Evolutionary conservation across 805 yeast species (phyloP), one percentile per base, ranked within the genome.

Genomic region (Ogataea naganishii): DNA sequence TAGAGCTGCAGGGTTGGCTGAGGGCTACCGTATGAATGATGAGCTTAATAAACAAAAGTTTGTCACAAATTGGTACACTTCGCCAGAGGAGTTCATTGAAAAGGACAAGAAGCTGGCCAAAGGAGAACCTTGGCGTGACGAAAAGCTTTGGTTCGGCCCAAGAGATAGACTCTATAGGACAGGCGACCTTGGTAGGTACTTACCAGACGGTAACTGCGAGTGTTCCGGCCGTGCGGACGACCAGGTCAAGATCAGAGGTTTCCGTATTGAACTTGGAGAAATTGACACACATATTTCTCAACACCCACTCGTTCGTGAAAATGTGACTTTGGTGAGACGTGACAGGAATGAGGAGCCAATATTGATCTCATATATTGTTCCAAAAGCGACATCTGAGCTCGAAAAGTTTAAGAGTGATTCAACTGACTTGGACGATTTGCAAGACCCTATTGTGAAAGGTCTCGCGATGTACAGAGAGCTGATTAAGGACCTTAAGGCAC

Each of bases 201-300:
- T 88, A 35, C 96, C 97, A 6, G 96, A 88, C 50, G 99, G 98
- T 34, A 84, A 92, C 60, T 86, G 92, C 44, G 99, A 92, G 64
- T 89, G 96, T 56, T 81, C 94, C 53, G 99, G 99, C 36, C 75
- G 99, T 55, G 98, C 98, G 17, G 99, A 92, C 60, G 97, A 89
- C 53, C 99, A 92, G 58, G 96, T 92, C 37, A 92, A 92, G 58
- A 92, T 92, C 43, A 77, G 99, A 62, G 99, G 99, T 2, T 94
- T 92, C 74, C 75, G 99, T 60, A 94, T 92, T 40, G 99, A 92
- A 60, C 67, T 92, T 33, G 99, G 99, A 36, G 99, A 92, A 60
- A 94, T 92, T 51, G 97, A 92, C 56, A 92, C 98, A 11, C 95
- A 92, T 52, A 72, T 92, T 38, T 86, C 96, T 10, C 95, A 86